Evolutionary conservation across 164 flowering plant genomes (phyloP), one percentile per base, ranked within the genome.

Genomic region (Brasenia schreberi): DNA sequence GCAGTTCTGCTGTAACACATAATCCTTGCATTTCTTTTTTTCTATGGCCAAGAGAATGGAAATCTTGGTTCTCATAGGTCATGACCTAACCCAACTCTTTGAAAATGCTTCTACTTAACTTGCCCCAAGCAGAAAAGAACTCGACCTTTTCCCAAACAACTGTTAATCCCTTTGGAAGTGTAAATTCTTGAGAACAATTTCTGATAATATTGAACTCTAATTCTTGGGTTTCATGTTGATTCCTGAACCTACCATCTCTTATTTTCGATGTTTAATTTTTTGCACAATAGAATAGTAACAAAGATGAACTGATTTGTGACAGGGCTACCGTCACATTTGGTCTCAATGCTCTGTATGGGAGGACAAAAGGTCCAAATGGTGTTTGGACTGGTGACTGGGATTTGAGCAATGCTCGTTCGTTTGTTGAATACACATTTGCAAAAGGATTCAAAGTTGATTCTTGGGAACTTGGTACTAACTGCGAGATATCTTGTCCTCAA

Each of bases 301-400:
- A 49, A 49, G 56, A 33, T 49, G 56, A 49, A 49, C 10, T 49
- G 56, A 33, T 49, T 63, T 43, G 59, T 65, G 64, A 43, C 64
- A 69, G 72, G 44, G 67, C 64, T 19, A 59, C 65, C 43, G 64
- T 69, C 56, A 69, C 67, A 18, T 69, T 69, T 60, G 72, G 72
- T 19, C 67, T 69, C 18, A 69, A 69, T 69, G 72, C 72, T 42
- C 72, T 69, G 6, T 65, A 65, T 5, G 67, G 72, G 67, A 65
- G 67, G 63, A 56, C 60, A n/a, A 7, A 43, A 65, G 23, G 18
- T 18, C 27, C 19, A 7, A 65, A 43, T 4, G 60, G 67, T 59
- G 64, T 60, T 18, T 69, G 67, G 67, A 59, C 27, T 18, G 72
- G 72, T 42, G 49, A 18, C 58, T 66, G 68, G 68, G 14, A 66